Conservation (phyloP, 1,284 basidiomycete genomes). For the Trichosporon sp. region DNA sequence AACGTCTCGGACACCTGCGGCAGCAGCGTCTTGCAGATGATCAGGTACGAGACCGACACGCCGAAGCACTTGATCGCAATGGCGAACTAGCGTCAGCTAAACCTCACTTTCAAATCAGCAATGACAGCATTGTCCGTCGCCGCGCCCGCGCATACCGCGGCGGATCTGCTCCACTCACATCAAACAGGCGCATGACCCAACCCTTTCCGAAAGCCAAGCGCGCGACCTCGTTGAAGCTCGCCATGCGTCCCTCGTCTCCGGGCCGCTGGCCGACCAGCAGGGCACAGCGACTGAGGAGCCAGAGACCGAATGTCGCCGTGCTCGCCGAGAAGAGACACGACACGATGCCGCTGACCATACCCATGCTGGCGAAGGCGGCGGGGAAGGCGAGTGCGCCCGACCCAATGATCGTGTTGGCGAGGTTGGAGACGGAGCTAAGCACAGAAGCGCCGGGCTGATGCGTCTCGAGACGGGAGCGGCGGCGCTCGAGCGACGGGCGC, state of each 20-base stretch:
- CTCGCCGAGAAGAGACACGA: conserved; percentile 84
- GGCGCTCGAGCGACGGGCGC: conserved; percentile 18
- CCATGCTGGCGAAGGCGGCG: conserved; percentile 80
- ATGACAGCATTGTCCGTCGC: background rate
- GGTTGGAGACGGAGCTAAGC: conserved; percentile 60
- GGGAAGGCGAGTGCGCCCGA: conserved; percentile 66
- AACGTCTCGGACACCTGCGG: conserved; percentile 88
- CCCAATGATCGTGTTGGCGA: conserved; percentile 84
- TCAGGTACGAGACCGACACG: conserved; percentile 92
- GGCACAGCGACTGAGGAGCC: conserved; percentile 85
- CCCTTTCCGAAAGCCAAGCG: conserved; percentile 71
- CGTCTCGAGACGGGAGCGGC: conserved; percentile 22
- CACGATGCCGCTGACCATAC: conserved; percentile 80
- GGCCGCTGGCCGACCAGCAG: conserved; percentile 63
- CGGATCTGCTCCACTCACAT: conserved; percentile 40
- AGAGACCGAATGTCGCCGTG: conserved; percentile 82
- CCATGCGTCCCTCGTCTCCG: conserved; percentile 60
- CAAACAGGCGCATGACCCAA: conserved; percentile 54
- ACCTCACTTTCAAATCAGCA: too few relatives aligned
- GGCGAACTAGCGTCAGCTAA: conserved; percentile 66
- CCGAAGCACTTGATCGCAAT: conserved; percentile 98
- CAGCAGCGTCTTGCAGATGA: conserved; percentile 89
- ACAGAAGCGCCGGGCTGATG: conserved; percentile 29
- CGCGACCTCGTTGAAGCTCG: conserved; percentile 86
- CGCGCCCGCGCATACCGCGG: background rate